These are phyloP conservation scores for Cladosporium austrohemisphaericum DNA, from an alignment of 2,329 filamentous ascomycete genomes.

Conservation along the genomic window DNA sequence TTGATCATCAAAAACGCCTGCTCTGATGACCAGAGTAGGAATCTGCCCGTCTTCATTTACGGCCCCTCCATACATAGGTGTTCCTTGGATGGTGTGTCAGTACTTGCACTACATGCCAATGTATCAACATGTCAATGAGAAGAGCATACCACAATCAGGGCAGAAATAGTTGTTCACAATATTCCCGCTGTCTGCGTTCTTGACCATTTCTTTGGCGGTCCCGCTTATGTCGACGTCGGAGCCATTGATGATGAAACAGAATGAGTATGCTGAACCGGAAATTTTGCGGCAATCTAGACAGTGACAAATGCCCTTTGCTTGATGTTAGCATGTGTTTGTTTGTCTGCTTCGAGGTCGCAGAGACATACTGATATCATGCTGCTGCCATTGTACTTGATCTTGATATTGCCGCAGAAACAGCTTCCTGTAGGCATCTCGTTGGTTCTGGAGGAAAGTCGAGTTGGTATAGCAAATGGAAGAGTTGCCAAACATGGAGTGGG, in stretches of 20 bases:
- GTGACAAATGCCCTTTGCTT: slow-evolving; percentile 10
- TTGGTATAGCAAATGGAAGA: no score
- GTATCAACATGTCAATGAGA: no score
- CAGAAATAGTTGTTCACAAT: slow-evolving; percentile 8
- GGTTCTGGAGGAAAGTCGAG: no score
- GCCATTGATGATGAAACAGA: slow-evolving; percentile 2
- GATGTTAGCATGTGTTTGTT: no score
- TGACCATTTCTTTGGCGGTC: neutral
- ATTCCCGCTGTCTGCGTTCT: neutral
- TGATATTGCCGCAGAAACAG: slow-evolving; percentile 4
- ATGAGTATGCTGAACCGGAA: neutral
- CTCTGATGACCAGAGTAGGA: neutral
- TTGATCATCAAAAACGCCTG: slow-evolving; percentile 5
- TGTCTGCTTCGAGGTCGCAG: no score
- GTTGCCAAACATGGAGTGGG: no score
- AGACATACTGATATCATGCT: neutral
- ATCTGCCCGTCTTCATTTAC: neutral
- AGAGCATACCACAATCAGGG: slow-evolving; percentile 1
- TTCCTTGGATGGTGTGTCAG: no score
- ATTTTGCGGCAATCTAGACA: slow-evolving; percentile 9
- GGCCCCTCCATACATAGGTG: neutral
- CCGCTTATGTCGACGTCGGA: slow-evolving; percentile 2
- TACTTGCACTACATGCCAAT: no score
- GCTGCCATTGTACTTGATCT: neutral
- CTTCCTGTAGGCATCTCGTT: neutral